These are phyloP conservation scores for Noccaea bulbosa DNA, from an alignment of 345 rosid genomes.

Conservation along the genomic window DNA sequence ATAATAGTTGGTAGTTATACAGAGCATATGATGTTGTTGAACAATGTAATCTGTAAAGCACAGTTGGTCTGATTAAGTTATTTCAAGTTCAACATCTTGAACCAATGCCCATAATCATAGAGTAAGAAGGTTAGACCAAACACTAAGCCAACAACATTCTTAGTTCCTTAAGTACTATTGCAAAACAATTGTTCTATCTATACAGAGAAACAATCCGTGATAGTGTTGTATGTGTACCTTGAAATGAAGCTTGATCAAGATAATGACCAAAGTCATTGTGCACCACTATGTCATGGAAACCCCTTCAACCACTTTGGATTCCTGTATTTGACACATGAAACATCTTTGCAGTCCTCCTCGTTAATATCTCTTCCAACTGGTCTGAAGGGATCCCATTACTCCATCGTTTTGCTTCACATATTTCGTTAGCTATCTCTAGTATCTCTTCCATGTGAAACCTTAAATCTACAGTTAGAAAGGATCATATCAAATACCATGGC, in stretches of 20 bases:
- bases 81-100: slow-evolving; percentile 19
- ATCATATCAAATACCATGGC: slow-evolving; percentile 5
- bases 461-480: slow-evolving; percentile 52
- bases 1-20: background rate
- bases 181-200: background rate
- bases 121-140: slow-evolving; percentile 21
- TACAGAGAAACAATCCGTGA: background rate
- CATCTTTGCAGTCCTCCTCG: slow-evolving; percentile 58
- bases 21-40: background rate
- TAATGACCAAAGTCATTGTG: slow-evolving; percentile 29
- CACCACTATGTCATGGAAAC: slow-evolving; percentile 15
- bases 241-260: slow-evolving; percentile 36
- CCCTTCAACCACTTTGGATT: slow-evolving; percentile 33
- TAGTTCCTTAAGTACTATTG: background rate
- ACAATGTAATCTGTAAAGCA: slow-evolving; percentile 3
- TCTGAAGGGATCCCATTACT: slow-evolving; percentile 60
- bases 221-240: slow-evolving; percentile 32
- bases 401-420: slow-evolving; percentile 74
- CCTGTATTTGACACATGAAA: slow-evolving; percentile 56
- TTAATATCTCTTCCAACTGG: slow-evolving; percentile 70
- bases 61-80: slow-evolving; percentile 16
- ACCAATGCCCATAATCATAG: slow-evolving; percentile 16
- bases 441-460: slow-evolving; percentile 73
- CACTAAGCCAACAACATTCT: slow-evolving; percentile 9
- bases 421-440: slow-evolving; percentile 77